phyloP scores from a whole-genome alignment of 73 alveolate genomes.

The Stentor roeselii region DNA sequence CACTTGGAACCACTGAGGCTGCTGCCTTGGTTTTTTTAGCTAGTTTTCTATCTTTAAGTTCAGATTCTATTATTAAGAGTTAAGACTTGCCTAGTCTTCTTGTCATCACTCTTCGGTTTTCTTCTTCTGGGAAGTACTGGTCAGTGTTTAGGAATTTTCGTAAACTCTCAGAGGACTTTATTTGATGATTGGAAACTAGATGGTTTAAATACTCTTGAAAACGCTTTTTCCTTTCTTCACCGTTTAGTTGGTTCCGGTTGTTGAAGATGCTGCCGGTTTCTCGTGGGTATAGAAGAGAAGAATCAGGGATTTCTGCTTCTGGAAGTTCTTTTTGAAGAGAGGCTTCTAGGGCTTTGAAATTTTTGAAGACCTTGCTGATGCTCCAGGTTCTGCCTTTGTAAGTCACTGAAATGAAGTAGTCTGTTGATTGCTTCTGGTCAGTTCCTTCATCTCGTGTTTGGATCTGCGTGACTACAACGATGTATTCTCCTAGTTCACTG shows the following conservation, averaged over 20 bases:
- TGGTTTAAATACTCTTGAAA: background rate
- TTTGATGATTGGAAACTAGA: background rate
- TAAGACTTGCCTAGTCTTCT: background rate
- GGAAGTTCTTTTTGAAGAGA: background rate
- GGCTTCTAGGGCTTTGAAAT: background rate
- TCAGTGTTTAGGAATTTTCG: background rate
- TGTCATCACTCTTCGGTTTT: too few species aligned
- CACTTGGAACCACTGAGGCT: constrained; percentile 32
- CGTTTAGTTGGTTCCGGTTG: background rate
- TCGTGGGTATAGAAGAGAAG: background rate
- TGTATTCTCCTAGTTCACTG: constrained; percentile 8
- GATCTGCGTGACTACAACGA: background rate
- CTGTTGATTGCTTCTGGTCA: constrained; percentile 6
- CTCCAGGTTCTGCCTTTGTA: constrained; percentile 14
- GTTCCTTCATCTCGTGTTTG: background rate
- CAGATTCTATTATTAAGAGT: background rate
- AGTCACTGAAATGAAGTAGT: constrained; percentile 9
- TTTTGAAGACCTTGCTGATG: background rate
- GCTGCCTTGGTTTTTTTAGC: constrained; percentile 37
- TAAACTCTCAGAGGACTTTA: background rate
- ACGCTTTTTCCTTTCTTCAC: constrained; percentile 13
- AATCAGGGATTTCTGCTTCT: background rate
- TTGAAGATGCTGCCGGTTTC: background rate
- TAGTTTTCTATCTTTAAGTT: background rate
- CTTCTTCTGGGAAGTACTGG: constrained; percentile 16